Evolutionary conservation across 75 land plant genomes (phyloP).

Genomic region (Sequoiadendron giganteum): DNA sequence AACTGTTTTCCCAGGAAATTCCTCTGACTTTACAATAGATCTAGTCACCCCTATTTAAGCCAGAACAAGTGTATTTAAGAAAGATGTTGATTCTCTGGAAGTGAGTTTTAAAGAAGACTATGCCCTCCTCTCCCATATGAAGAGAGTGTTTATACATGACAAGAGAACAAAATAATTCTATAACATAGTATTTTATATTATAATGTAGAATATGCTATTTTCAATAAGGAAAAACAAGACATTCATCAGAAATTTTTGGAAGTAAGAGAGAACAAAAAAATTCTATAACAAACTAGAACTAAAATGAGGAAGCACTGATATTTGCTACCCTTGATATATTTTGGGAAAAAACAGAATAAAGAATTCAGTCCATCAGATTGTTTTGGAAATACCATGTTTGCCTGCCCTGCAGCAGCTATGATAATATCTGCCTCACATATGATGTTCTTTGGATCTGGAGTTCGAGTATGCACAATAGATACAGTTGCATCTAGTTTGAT

Average conservation of each 20-base stretch:
- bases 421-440: constrained; percentile 81
- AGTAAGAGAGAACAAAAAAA: not conserved
- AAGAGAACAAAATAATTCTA: no score
- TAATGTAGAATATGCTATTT: not conserved
- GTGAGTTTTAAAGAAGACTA: not conserved
- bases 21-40: not conserved
- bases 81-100: not conserved
- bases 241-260: not conserved
- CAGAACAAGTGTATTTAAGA: not conserved
- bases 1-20: not conserved
- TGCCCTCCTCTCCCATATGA: not conserved
- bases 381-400: constrained; percentile 60
- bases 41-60: not conserved
- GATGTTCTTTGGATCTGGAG: constrained; percentile 58
- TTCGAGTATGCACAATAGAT: constrained; percentile 74
- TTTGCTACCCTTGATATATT: not conserved
- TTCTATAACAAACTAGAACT: not conserved
- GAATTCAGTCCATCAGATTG: not conserved
- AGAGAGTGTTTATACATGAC: not conserved
- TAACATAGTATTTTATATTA: not conserved
- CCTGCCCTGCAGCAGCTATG: constrained; percentile 89
- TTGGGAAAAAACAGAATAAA: not conserved
- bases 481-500: constrained; percentile 88
- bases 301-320: not conserved
- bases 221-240: not conserved